phyloP scores from a whole-genome alignment of 192 early-diverging fungal species.

The Coemansia aciculifera region DNA sequence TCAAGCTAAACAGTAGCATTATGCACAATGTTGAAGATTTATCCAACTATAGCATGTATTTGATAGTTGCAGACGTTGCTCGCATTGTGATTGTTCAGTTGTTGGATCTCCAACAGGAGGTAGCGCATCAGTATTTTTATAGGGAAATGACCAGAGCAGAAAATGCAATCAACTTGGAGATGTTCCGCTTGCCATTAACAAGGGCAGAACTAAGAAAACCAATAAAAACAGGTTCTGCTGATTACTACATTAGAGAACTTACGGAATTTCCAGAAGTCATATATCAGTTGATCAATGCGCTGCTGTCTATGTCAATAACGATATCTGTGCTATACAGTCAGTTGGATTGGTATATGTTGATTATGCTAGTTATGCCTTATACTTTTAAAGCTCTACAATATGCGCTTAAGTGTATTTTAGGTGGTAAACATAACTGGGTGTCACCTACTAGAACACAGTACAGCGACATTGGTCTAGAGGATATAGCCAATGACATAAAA shows the following conservation, averaged over 20 bases:
- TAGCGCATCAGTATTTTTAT: background rate
- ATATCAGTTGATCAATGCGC: background rate
- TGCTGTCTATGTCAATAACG: background rate
- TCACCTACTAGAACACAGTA: background rate
- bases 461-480: background rate
- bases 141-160: background rate
- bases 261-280: background rate
- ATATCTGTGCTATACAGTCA: constrained; percentile 16
- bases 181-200: constrained; percentile 26
- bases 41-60: constrained; percentile 12
- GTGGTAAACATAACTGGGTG: constrained; percentile 1
- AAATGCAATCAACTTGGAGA: constrained; percentile 25
- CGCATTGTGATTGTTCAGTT: background rate
- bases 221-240: background rate
- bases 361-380: constrained; percentile 13
- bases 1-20: constrained; percentile 8
- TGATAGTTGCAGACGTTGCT: constrained; percentile 3
- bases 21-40: constrained; percentile 23
- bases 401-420: background rate
- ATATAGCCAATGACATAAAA: constrained; percentile 20
- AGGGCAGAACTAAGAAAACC: constrained; percentile 10
- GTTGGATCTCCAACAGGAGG: background rate
- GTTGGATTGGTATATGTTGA: constrained; percentile 22
- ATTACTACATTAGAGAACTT: background rate
- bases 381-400: background rate